Evolutionary conservation across 768 basidiomycete species (phyloP).

Genomic region (Termitomyces sp.): DNA sequence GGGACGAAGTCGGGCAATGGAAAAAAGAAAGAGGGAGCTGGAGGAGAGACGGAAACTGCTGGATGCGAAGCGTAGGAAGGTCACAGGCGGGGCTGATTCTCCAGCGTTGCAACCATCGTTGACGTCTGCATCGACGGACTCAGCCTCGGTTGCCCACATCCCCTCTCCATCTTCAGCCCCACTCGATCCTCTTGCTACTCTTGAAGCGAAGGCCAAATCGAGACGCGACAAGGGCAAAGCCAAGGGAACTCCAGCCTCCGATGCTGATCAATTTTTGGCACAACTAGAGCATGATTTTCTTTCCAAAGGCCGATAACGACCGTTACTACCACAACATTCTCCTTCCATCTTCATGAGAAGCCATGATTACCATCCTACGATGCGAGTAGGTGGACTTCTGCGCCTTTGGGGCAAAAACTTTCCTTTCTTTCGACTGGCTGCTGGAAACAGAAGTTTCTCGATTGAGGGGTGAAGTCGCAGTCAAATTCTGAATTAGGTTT

Average conservation of each 20-base stretch:
- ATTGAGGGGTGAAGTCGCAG: neutral
- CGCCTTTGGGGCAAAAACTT: no score
- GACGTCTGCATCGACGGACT: conserved; percentile 1
- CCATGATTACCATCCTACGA: neutral
- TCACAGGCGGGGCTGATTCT: conserved; percentile 12
- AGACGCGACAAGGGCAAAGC: conserved; percentile 23
- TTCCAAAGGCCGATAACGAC: conserved; percentile 26
- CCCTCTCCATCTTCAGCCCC: neutral
- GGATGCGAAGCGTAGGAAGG: conserved; percentile 69
- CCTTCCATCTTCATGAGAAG: neutral
- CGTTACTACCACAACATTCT: neutral
- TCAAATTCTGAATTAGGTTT: neutral
- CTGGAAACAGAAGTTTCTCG: neutral
- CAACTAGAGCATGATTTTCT: conserved; percentile 61
- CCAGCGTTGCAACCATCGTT: conserved; percentile 6
- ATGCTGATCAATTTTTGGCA: conserved; percentile 67
- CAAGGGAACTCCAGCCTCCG: conserved; percentile 21
- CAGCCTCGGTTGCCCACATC: neutral
- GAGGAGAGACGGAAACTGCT: conserved; percentile 64
- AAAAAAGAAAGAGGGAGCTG: conserved; percentile 72
- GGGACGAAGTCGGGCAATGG: conserved; percentile 53
- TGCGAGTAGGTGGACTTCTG: neutral
- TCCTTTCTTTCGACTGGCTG: neutral
- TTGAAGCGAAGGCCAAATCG: conserved; percentile 37
- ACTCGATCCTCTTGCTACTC: conserved; percentile 48